Evolutionary conservation across 345 rosid genomes (phyloP), one percentile per base, ranked within the genome.

Genomic region (Bruguiera parviflora): DNA sequence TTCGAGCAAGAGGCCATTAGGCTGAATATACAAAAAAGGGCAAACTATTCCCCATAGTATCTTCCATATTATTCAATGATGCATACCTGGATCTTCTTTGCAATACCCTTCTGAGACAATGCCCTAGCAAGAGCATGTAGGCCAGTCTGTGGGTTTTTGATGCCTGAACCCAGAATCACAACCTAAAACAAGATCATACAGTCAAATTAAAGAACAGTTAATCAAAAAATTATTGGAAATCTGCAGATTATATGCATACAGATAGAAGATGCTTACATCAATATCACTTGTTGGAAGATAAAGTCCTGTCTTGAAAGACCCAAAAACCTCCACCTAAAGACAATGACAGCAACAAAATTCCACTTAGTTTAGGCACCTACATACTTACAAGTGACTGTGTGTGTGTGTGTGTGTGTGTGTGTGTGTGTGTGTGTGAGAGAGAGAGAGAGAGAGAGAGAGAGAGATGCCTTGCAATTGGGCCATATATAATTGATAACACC

Each of bases 231-330:
- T 43, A 15, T 43, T 43, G 18, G 3, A 43, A 43, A 3, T 43
- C 5, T 13, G 49, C 49, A 43, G 49, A 43, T 13, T 11, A 43
- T 43, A 13, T 43, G 49, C 49, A 43, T 43, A 43, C 1, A 43
- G 49, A 25, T 13, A 33, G 53, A 63, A 56, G 29, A 73, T 64
- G 80, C 97, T 79, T 84, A 89, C 98, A 87, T 94, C 97, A 52
- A 94, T 86, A 79, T 94, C 98, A 81, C 98, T 94, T 6, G 90
- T 88, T 57, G 98, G 98, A 73, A 94, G 93, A 82, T 85, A 94
- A 63, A 94, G 89, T 11, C 96, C 96, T 7, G 97, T 94, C 61
- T 71, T 83, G 80, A 86, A 94, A 10, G 98, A 89, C 52, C 98
- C 96, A 65, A 94, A 94, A 71, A 91, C 87, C 77, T 89, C 93